phyloP scores from a whole-genome alignment of 768 basidiomycete species.

The Russula dissimulans region DNA sequence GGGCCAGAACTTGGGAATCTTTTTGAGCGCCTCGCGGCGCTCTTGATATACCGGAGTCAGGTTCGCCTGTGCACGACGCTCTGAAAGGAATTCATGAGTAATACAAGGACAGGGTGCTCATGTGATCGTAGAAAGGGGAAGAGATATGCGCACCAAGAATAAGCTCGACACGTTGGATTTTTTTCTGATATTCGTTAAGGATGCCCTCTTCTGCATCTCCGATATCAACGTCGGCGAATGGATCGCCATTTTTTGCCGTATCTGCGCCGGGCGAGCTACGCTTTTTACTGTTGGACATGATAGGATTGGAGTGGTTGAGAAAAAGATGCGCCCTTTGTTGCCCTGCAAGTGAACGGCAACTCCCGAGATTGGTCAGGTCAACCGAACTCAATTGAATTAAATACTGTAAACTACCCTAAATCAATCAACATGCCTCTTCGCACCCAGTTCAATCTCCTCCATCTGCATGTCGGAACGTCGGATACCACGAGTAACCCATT shows the following conservation, averaged over 20 bases:
- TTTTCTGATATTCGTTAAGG: constrained; percentile 55
- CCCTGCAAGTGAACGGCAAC: constrained; percentile 4
- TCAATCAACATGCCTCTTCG: constrained; percentile 71
- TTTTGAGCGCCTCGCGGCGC: constrained; percentile 56
- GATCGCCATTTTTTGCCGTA: constrained; percentile 49
- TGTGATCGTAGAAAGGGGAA: background rate
- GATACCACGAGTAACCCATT: constrained; percentile 31
- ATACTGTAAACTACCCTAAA: too few species aligned
- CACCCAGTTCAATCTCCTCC: constrained; percentile 76
- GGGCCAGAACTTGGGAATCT: constrained; percentile 78
- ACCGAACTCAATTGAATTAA: background rate
- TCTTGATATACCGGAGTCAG: constrained; percentile 57
- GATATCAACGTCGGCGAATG: constrained; percentile 57
- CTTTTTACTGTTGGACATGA: constrained; percentile 43
- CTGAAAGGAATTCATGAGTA: constrained; percentile 30
- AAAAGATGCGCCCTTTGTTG: constrained; percentile 4
- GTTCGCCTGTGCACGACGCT: constrained; percentile 51
- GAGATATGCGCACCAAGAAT: constrained; percentile 48
- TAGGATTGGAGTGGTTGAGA: constrained; percentile 6
- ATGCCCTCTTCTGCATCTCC: constrained; percentile 64
- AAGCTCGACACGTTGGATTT: constrained; percentile 61
- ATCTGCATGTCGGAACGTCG: constrained; percentile 30
- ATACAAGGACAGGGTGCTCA: background rate
- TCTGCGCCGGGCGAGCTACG: constrained; percentile 75
- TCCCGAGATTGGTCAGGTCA: constrained; percentile 12